Base-by-base conservation (phyloP, 768 basidiomycete species). In the Lentinula sp. region DNA sequence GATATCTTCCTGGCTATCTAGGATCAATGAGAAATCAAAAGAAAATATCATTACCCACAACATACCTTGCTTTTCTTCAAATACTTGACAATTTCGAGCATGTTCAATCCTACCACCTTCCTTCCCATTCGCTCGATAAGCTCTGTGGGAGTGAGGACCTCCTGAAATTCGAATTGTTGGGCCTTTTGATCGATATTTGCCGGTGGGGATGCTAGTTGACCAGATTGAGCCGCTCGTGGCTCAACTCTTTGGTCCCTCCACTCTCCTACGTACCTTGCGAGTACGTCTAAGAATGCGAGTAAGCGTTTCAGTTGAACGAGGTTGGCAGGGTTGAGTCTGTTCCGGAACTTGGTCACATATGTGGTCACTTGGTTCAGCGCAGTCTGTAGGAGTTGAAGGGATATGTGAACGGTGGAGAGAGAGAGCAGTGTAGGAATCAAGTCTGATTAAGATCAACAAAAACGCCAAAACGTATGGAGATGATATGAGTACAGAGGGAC, bases 381-480 rank as follows among this genome's bases (percentile, higher is more conserved):
- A 2, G 76, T 78, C 1, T 74, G 68, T 15, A 98, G 76, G 8
- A 78, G 84, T 1, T 71, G 63, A 11, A 80, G 78, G 4, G 88
- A 78, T 3, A 98, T 76, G 4, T 81, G 75, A 31, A 84, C 78
- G 1, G 91, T 91, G 59, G 96, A 92, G 34, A 97, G 78, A 1
- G 93, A 90, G 8, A 99, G 82, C 2, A 99, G 76, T 0, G 95
- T 93, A 18, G 94, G 87, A 66, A 95, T 93, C 53, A 97, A 74
- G 71, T 97, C 93, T 95, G 61, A 4, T 42, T 21, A 18, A 21
- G 18, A 48, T 48, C 8, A 13, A 48, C 8, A 9, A n/a, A 11
- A 16, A 48, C 3, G n/a, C 11, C 4, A n/a, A 43, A 32, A 37
- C 16, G 62, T 58, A 45, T 40, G 49, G 42, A 23, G 54, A 15